Evolutionary conservation across 2,329 filamentous ascomycete genomes (phyloP), one percentile per base, ranked within the genome.

Genomic region (Cadophora sp.): DNA sequence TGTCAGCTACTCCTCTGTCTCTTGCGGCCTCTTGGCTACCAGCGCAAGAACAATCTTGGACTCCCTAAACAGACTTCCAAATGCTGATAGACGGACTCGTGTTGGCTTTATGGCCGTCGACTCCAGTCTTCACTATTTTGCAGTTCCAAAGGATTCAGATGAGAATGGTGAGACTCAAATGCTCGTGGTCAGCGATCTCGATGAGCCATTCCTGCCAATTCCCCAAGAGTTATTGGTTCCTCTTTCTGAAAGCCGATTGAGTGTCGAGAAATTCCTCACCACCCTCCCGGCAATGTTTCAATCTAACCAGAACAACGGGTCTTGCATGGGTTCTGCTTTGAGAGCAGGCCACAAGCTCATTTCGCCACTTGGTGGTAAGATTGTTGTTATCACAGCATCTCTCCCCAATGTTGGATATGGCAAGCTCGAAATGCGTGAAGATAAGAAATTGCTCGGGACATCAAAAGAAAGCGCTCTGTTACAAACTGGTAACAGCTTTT

Each of bases 231-330:
- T 99, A 43, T 83, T 99, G 62, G 94, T 98, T 53, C 94, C 94
- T 56, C 82, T 99, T 69, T 91, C 90, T 43, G 94, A 97, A 80
- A 95, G 92, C 80, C 91, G 94, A 69, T 89, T 92, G 79, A 97
- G 94, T 80, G 92, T 99, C 71, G 96, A 98, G 80, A 90, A 85
- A 74, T 97, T 98, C 86, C 85, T 99, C 64, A 87, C 90, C 72
- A 97, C 95, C 81, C 87, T 99, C 66, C 96, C 97, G 66, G 88
- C 92, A 67, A 99, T 99, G 96, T 99, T 97, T 84, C 92, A 95
- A 79, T 94, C 93, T 82, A 97, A 94, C 70, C 92, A 96, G 77
- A 97, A 90, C 80, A 91, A 89, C 70, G 90, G 89, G 46, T 97
- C 93, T n/a, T 94, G 93, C 72, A 97, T 99, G 92, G 96, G 96